Conservation (phyloP, 2,329 filamentous ascomycete genomes). For the Rhinocladiella similis region DNA sequence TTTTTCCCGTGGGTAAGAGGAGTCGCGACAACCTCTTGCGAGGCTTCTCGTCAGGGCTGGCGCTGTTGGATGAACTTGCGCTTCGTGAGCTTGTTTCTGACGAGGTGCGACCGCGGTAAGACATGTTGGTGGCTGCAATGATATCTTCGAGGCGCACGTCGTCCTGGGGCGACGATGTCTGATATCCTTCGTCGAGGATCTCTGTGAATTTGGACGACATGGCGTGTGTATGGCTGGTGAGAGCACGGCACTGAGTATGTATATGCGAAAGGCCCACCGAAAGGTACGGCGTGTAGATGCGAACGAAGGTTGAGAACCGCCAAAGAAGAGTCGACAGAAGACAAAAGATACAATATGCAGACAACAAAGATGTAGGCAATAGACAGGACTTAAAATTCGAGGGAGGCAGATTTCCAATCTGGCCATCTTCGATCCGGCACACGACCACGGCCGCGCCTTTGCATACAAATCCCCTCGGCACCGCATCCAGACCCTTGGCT, state of each 20-base stretch:
- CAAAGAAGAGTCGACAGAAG: background rate
- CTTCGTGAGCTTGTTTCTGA: conserved; percentile 38
- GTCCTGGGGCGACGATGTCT: conserved; percentile 38
- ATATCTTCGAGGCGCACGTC: conserved; percentile 47
- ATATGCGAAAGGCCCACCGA: background rate
- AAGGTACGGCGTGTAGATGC: background rate
- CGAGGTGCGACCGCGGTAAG: conserved; percentile 31
- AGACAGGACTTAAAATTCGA: background rate
- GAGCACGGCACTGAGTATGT: background rate
- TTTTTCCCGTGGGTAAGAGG: conserved; percentile 13
- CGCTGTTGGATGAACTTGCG: conserved; percentile 32
- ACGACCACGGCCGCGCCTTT: conserved; percentile 14
- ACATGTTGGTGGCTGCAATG: conserved; percentile 39
- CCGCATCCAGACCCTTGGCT: background rate
- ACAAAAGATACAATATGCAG: background rate
- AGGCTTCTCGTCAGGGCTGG: conserved; percentile 16
- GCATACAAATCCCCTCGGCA: background rate
- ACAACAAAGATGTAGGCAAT: background rate
- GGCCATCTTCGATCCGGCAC: conserved; percentile 16
- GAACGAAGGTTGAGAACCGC: conserved; percentile 1
- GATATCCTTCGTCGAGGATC: conserved; percentile 40
- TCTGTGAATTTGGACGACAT: conserved; percentile 46
- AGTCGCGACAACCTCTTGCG: conserved; percentile 22
- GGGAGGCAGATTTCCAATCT: conserved; percentile 1
- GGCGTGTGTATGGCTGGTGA: conserved; percentile 25